Conservation (phyloP, 2,329 filamentous ascomycete species). For the Botrytis hyacinthi region DNA sequence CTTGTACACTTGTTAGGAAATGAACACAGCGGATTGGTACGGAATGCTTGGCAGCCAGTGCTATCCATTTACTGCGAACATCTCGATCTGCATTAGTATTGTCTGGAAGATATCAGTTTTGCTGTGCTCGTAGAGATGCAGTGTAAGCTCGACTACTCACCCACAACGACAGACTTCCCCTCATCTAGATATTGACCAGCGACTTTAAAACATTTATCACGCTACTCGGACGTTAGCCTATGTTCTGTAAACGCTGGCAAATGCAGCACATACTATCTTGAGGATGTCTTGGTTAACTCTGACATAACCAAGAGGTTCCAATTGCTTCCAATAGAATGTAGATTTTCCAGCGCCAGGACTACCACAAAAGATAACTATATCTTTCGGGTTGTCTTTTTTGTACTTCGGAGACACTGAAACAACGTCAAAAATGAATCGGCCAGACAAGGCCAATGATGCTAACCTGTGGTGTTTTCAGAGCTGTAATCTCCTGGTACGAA, state of each 20-base stretch:
- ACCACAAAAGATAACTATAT: conserved; percentile 83
- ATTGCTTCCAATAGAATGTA: conserved; percentile 77
- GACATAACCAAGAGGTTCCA: conserved; percentile 76
- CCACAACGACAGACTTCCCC: conserved; percentile 71
- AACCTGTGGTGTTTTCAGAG: conserved; percentile 31
- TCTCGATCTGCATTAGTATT: conserved; percentile 90
- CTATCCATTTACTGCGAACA: conserved; percentile 74
- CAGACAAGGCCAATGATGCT: conserved; percentile 26
- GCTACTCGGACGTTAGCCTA: conserved; percentile 36
- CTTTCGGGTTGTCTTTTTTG: conserved; percentile 62
- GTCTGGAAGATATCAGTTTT: conserved; percentile 52
- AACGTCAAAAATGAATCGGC: conserved; percentile 22
- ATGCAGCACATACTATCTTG: conserved; percentile 57
- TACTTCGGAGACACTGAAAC: conserved; percentile 29
- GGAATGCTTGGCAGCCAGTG: conserved; percentile 65
- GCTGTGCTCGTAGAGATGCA: conserved; percentile 14
- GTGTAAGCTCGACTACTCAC: conserved; percentile 49
- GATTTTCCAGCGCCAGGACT: conserved; percentile 90
- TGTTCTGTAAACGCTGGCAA: conserved; percentile 11
- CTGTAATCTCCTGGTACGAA: conserved; percentile 69
- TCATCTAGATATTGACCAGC: conserved; percentile 64
- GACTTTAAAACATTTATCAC: conserved; percentile 68
- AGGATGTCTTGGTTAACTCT: conserved; percentile 88
- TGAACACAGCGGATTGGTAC: conserved; percentile 82
- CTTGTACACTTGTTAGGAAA: conserved; percentile 67